Evolutionary conservation across 1,284 basidiomycete genomes (phyloP).

Genomic region (Sphagnurus paluster): DNA sequence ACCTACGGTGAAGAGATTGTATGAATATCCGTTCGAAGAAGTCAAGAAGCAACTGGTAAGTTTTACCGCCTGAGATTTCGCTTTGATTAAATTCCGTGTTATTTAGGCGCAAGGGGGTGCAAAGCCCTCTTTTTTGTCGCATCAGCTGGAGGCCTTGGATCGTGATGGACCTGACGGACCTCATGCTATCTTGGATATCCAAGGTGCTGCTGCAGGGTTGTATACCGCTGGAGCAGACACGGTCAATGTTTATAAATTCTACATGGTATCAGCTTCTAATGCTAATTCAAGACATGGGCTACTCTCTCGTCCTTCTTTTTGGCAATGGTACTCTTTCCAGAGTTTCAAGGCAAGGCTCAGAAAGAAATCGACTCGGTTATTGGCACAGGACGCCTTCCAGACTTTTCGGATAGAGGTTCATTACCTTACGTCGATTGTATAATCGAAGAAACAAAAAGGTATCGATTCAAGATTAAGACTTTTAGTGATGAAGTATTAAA

Average conservation of each 20-base stretch:
- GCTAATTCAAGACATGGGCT: conserved; percentile 6
- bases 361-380: conserved; percentile 45
- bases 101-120: conserved; percentile 14
- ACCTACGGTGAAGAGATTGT: conserved; percentile 3
- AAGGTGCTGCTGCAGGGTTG: background rate
- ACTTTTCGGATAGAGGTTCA: conserved; percentile 30
- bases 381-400: conserved; percentile 40
- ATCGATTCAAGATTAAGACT: no score
- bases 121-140: background rate
- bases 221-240: background rate
- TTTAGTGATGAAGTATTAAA: no score
- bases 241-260: background rate
- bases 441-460: conserved; percentile 38
- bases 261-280: background rate
- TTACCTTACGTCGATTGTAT: conserved; percentile 30
- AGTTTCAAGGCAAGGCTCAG: conserved; percentile 42
- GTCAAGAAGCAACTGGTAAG: conserved; percentile 18
- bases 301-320: conserved; percentile 29
- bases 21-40: conserved; percentile 16
- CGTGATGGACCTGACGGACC: background rate
- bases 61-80: background rate
- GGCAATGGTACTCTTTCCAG: conserved; percentile 45
- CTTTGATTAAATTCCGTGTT: no score
- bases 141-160: background rate
- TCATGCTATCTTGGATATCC: background rate